phyloP scores from a whole-genome alignment of 2,329 filamentous ascomycete genomes.

The Xylaria sp. region DNA sequence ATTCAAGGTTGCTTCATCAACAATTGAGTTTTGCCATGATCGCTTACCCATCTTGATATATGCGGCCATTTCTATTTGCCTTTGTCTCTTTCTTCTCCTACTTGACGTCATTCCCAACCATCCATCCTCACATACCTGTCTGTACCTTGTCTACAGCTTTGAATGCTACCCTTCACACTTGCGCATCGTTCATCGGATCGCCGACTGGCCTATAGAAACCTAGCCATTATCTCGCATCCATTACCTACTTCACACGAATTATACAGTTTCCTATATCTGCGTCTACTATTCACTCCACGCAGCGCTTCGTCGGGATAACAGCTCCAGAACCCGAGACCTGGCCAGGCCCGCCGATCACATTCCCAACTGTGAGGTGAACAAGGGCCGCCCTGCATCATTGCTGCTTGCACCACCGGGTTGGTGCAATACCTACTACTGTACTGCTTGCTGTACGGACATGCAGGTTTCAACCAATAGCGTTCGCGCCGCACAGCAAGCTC shows the following conservation, averaged over 20 bases:
- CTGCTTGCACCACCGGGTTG: conserved; percentile 18
- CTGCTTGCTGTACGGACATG: conserved; percentile 23
- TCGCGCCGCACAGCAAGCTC: conserved; percentile 30
- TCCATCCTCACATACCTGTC: background rate
- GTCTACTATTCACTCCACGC: background rate
- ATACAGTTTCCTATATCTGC: background rate
- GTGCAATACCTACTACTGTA: background rate
- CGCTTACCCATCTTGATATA: background rate
- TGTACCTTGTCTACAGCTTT: background rate
- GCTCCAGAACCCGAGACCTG: conserved; percentile 3
- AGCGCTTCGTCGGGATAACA: background rate
- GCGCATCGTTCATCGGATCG: background rate
- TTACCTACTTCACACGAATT: background rate
- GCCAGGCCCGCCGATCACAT: conserved; percentile 22
- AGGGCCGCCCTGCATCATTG: conserved; percentile 21
- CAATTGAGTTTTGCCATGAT: background rate
- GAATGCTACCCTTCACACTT: background rate
- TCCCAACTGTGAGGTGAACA: conserved; percentile 10
- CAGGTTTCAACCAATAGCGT: conserved; percentile 36
- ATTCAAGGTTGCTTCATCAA: background rate
- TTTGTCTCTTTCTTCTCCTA: conserved; percentile 2
- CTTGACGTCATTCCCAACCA: conserved; percentile 14
- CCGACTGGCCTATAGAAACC: background rate
- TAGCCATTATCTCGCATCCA: background rate
- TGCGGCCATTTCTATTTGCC: background rate